phyloP scores from a whole-genome alignment of 164 flowering plant genomes.

The Protea cynaroides region DNA sequence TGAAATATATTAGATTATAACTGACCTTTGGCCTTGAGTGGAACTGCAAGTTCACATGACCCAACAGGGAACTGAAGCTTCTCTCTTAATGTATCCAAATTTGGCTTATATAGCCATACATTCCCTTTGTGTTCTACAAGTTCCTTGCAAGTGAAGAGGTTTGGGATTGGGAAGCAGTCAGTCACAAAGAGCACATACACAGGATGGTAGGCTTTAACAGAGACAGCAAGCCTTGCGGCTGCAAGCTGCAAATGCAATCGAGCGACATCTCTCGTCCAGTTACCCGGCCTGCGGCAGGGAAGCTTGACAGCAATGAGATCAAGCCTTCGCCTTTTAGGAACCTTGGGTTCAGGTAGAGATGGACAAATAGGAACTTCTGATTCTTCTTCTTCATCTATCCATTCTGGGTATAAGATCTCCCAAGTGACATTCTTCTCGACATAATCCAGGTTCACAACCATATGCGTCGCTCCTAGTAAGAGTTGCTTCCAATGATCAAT shows the following conservation, averaged over 20 bases:
- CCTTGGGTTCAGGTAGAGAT: slow-evolving; percentile 25
- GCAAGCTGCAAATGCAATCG: slow-evolving; percentile 59
- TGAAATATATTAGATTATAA: not conserved
- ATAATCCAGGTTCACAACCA: slow-evolving; percentile 33
- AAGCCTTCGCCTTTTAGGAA: slow-evolving; percentile 23
- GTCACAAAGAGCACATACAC: slow-evolving; percentile 43
- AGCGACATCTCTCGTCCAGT: slow-evolving; percentile 62
- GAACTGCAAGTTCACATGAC: slow-evolving; percentile 54
- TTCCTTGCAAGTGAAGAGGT: slow-evolving; percentile 58
- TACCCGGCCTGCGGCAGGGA: slow-evolving; percentile 32
- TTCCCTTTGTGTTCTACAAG: slow-evolving; percentile 34
- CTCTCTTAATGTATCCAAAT: slow-evolving; percentile 27
- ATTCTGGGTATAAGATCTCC: slow-evolving; percentile 57
- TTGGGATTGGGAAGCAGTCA: slow-evolving; percentile 51
- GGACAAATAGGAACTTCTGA: slow-evolving; percentile 47
- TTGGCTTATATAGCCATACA: slow-evolving; percentile 46
- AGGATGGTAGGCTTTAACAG: slow-evolving; percentile 23
- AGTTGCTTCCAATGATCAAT: slow-evolving; percentile 30
- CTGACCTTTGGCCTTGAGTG: slow-evolving; percentile 43
- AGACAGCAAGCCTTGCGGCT: slow-evolving; percentile 51
- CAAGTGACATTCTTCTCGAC: slow-evolving; percentile 37
- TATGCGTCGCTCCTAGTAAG: slow-evolving; percentile 21
- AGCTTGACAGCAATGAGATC: slow-evolving; percentile 56
- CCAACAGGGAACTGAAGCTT: slow-evolving; percentile 55
- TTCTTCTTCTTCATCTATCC: slow-evolving; percentile 70